Conservation (phyloP, 2,329 filamentous ascomycete genomes). For the Geosmithia flava region DNA sequence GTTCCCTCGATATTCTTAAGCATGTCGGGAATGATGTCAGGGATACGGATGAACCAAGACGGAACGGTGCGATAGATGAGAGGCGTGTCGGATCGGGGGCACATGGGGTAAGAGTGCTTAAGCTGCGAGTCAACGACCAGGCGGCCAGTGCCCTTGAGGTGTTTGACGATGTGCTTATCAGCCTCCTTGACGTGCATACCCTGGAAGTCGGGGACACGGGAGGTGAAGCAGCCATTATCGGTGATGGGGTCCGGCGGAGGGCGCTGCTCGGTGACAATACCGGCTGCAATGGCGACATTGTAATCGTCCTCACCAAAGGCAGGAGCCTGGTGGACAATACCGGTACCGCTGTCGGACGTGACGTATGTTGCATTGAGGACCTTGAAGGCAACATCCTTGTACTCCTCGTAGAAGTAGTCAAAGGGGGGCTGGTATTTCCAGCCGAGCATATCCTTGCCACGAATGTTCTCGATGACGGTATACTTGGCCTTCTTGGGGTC, state of each 20-base stretch:
- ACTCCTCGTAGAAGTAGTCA: constrained; percentile 79
- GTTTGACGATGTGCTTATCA: constrained; percentile 86
- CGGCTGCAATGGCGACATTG: constrained; percentile 62
- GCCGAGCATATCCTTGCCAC: constrained; percentile 73
- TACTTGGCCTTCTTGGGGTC: constrained; percentile 93
- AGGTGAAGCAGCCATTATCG: constrained; percentile 67
- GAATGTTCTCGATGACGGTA: constrained; percentile 67
- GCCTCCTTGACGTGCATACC: constrained; percentile 86
- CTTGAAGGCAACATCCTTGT: constrained; percentile 72
- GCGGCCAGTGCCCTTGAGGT: constrained; percentile 65
- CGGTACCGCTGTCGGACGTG: constrained; percentile 79
- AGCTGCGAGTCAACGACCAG: constrained; percentile 78
- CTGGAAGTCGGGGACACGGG: constrained; percentile 65
- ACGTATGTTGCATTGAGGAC: constrained; percentile 80
- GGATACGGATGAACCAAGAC: constrained; percentile 89
- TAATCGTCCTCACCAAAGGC: constrained; percentile 97
- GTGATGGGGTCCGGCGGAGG: constrained; percentile 88
- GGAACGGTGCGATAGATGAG: constrained; percentile 87
- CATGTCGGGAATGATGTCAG: constrained; percentile 74
- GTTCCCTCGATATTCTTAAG: constrained; percentile 80
- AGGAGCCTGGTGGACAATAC: constrained; percentile 87
- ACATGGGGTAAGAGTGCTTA: constrained; percentile 87
- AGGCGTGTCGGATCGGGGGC: constrained; percentile 87
- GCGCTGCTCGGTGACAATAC: constrained; percentile 64
- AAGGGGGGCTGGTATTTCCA: constrained; percentile 88